Evolutionary conservation across 2,329 filamentous ascomycete species (phyloP), one percentile per base, ranked within the genome.

Genomic region (Nemania sp.): DNA sequence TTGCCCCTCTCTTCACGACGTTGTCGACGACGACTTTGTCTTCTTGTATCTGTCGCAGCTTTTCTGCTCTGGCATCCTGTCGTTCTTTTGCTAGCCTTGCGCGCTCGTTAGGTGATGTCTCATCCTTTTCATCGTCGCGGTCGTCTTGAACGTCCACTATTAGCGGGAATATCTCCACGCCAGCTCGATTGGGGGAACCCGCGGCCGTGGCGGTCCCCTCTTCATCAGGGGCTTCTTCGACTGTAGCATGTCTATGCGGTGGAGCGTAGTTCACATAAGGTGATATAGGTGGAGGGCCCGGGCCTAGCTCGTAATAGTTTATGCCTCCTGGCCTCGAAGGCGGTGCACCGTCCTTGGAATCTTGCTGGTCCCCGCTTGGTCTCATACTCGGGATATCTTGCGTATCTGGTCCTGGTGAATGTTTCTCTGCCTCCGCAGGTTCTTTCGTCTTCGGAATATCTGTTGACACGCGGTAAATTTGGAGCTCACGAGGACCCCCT

Each of bases 11-110:
- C 55, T 57, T 46, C 39, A 52, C 0, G 21, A 51, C 40, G 4
- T 52, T 57, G n/a, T 32, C 47, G 7, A 57, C 55, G 15, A 10
- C 40, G n/a, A 40, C 15, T 20, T 57, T 57, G 20, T 57, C 55
- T 46, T 57, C 40, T n/a, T 57, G 47, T 39, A 57, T 57, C 34
- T 52, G 47, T 12, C 29, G 47, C 5, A 57, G 40, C 10, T 37
- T 51, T n/a, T 51, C 39, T 11, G 47, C 55, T 40, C 55, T 45
- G 3, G 55, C 55, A 32, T 57, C 29, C 32, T 57, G 55, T 9
- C 55, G 25, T 57, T 57, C 47, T 20, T 13, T 51, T 39, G 55
- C 55, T 21, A 57, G 13, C n/a, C 11, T 46, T 1, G 18, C 35
- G 39, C 55, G 39, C 20, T 57, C 55, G 5, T 5, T 52, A n/a